Evolutionary conservation across 768 basidiomycete species (phyloP), one percentile per base, ranked within the genome.

Genomic region (Boletellus sp.): DNA sequence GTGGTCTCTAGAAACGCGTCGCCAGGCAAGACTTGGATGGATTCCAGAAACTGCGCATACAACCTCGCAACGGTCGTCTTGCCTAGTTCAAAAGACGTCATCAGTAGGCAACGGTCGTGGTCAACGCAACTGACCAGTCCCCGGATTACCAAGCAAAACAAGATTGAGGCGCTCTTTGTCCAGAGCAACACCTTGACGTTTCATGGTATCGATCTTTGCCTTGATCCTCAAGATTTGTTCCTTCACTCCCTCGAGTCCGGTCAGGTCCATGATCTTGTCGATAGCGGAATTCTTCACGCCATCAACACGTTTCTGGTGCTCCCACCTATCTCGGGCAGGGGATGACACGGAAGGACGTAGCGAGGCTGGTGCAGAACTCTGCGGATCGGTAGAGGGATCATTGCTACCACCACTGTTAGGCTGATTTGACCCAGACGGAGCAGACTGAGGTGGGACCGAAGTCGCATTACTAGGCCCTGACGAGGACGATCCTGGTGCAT

Each of bases 61-160:
- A 74, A 69, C 16, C 84, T 68, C 1, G 84, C 85, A 15, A 41
- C 40, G 15, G 24, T 41, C 15, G 24, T 41, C 19, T 41, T 26
- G 26, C 24, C 40, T 41, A 10, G 16, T 28, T 41, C 24, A 16
- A 16, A n/a, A 41, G n/a, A 9, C 26, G 26, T 26, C 24, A n/a
- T 41, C n/a, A 41, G 26, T 17, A 16, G 26, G 16, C 10, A 24
- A 41, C 24, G 10, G 16, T n/a, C 40, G n/a, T n/a, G 6, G 9
- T n/a, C n/a, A 84, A 70, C 0, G 80, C 81, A 1, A 78, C 85
- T 85, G 78, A 11, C 84, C 85, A 61, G 85, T 87, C 7, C 84
- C 85, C 5, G 85, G 85, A 59, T 86, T 87, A 6, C 85, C 85
- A 0, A 84, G 75, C 15, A 87, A 66, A 11, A 73, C 74, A 12